These are phyloP conservation scores for Trichoderma virens DNA, from an alignment of 495 filamentous ascomycete species.

Conservation along the genomic window DNA sequence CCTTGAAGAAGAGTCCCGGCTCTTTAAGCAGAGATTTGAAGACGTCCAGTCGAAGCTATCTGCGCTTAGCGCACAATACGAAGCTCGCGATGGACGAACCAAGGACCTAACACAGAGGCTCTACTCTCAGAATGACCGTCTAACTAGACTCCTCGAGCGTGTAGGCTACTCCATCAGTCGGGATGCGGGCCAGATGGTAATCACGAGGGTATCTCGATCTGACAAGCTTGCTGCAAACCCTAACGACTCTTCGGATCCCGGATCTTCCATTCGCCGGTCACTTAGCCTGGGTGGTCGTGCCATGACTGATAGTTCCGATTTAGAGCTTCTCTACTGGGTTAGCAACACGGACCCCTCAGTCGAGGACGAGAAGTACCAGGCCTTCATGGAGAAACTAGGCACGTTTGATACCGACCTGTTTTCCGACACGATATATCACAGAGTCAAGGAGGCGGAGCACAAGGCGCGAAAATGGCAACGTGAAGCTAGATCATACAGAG, in stretches of 20 bases:
- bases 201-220: constrained; percentile 68
- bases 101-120: constrained; percentile 78
- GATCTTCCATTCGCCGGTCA: constrained; percentile 51
- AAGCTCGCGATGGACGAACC: constrained; percentile 57
- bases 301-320: constrained; percentile 45
- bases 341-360: constrained; percentile 54
- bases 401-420: constrained; percentile 78
- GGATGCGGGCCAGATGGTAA: constrained; percentile 61
- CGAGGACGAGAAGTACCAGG: constrained; percentile 62
- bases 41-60: constrained; percentile 42
- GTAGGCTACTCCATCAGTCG: constrained; percentile 74
- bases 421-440: constrained; percentile 71
- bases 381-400: constrained; percentile 60
- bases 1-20: constrained; percentile 58
- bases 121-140: constrained; percentile 66
- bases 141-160: constrained; percentile 71
- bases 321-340: constrained; percentile 71
- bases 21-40: constrained; percentile 50
- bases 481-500: constrained; percentile 77
- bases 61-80: constrained; percentile 41
- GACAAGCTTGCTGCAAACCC: constrained; percentile 43
- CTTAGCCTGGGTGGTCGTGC: constrained; percentile 32
- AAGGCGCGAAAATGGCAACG: constrained; percentile 85
- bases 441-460: constrained; percentile 82
- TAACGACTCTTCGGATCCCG: constrained; percentile 53